phyloP scores from a whole-genome alignment of 2,329 filamentous ascomycete genomes.

The Fusarium setosum region DNA sequence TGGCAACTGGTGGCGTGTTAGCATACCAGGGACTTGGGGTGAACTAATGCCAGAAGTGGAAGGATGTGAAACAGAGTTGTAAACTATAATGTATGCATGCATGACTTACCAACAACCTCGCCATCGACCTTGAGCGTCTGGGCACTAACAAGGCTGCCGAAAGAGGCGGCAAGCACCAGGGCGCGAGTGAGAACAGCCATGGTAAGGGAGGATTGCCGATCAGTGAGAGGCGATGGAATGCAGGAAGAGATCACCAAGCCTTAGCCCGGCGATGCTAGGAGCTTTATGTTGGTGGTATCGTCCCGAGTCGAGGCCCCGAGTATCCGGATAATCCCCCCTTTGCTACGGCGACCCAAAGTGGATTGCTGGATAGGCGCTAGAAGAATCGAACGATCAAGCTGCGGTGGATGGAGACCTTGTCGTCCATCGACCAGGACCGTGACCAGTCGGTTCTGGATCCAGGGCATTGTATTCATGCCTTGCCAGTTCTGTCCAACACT shows the following conservation, averaged over 20 bases:
- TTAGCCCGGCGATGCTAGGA: constrained; percentile 4
- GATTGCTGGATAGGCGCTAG: neutral
- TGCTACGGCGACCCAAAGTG: neutral
- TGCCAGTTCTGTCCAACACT: neutral
- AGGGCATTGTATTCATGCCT: neutral
- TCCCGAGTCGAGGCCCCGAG: neutral
- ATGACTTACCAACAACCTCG: constrained; percentile 33
- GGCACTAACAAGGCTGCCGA: constrained; percentile 22
- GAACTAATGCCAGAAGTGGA: neutral
- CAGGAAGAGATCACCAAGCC: neutral
- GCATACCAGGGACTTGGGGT: neutral
- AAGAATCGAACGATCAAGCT: constrained; percentile 2
- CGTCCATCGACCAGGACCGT: neutral
- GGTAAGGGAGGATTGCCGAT: constrained; percentile 7
- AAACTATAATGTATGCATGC: no score
- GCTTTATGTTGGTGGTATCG: constrained; percentile 13
- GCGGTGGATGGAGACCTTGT: neutral
- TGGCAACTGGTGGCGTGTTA: constrained; percentile 28
- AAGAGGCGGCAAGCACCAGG: constrained; percentile 15
- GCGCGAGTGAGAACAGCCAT: constrained; percentile 22
- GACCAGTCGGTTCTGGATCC: neutral
- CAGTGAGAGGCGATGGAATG: constrained; percentile 3
- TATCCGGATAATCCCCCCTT: constrained; percentile 3
- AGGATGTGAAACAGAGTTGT: neutral
- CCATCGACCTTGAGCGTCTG: constrained; percentile 39